Evolutionary conservation across 2,329 filamentous ascomycete species (phyloP).

Genomic region (Cladosporium oxysporum): DNA sequence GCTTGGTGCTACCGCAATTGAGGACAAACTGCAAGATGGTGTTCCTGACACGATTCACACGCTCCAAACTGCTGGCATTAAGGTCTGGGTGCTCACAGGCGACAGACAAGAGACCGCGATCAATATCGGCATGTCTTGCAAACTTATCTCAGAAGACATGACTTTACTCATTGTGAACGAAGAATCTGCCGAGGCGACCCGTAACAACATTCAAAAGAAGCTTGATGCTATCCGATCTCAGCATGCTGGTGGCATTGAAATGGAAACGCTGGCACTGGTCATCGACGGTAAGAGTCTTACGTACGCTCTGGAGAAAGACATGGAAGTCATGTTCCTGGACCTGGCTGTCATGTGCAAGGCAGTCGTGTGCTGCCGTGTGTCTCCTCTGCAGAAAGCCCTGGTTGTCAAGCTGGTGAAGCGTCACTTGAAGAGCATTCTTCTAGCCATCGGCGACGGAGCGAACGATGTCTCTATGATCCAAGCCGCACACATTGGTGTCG

Average conservation of each 20-base stretch:
- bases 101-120: slow-evolving; percentile 98
- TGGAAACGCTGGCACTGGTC: slow-evolving; percentile 84
- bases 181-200: slow-evolving; percentile 73
- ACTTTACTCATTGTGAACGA: slow-evolving; percentile 96
- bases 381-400: slow-evolving; percentile 92
- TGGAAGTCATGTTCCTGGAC: slow-evolving; percentile 92
- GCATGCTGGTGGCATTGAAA: slow-evolving; percentile 71
- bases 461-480: slow-evolving; percentile 99
- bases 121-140: slow-evolving; percentile 99
- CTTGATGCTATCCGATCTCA: slow-evolving; percentile 86
- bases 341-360: slow-evolving; percentile 95
- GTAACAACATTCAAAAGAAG: slow-evolving; percentile 91
- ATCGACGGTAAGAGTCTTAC: slow-evolving; percentile 97
- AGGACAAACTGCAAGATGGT: slow-evolving; percentile 94
- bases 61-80: slow-evolving; percentile 93
- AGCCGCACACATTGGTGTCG: slow-evolving; percentile 94
- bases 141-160: slow-evolving; percentile 98
- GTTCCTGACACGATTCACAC: slow-evolving; percentile 98
- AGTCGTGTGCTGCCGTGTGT: slow-evolving; percentile 96
- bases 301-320: slow-evolving; percentile 85
- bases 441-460: slow-evolving; percentile 95
- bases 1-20: slow-evolving; percentile 93
- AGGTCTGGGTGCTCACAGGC: slow-evolving; percentile 96
- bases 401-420: slow-evolving; percentile 98
- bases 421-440: slow-evolving; percentile 84